Evolutionary conservation across 2,329 filamentous ascomycete species (phyloP).

Genomic region (Colletotrichum sp.): DNA sequence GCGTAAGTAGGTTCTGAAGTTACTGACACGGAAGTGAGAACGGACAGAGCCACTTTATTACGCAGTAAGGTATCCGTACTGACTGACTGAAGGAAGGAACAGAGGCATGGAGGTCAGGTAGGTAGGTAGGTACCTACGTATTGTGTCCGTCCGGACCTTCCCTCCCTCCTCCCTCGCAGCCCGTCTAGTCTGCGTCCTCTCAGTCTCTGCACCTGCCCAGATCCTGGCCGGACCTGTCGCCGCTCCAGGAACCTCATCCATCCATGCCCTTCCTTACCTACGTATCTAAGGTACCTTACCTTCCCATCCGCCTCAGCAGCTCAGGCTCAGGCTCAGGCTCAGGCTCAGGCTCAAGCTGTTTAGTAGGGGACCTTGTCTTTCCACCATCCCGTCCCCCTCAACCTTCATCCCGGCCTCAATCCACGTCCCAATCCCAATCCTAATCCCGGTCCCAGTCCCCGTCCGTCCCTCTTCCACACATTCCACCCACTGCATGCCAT

Average conservation of each 20-base stretch:
- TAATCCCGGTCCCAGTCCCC: not conserved
- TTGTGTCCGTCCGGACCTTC: not conserved
- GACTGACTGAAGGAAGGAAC: not conserved
- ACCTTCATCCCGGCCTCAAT: not conserved
- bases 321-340: not conserved
- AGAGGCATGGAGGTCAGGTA: too few species aligned
- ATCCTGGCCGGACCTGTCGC: conserved; percentile 15
- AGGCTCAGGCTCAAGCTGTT: not conserved
- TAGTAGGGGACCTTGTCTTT: not conserved
- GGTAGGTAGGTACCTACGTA: not conserved
- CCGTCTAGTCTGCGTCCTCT: not conserved
- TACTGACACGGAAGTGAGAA: not conserved
- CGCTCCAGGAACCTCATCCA: not conserved
- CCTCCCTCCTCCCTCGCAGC: not conserved
- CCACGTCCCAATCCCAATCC: not conserved
- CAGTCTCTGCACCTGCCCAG: not conserved
- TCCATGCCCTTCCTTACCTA: not conserved
- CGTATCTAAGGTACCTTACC: not conserved
- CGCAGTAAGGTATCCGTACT: not conserved
- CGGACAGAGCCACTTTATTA: not conserved
- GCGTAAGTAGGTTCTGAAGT: not conserved
- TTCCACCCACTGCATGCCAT: not conserved
- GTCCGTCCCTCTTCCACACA: not conserved
- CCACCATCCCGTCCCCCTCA: not conserved
- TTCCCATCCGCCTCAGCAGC: not conserved